Base-by-base conservation (phyloP, 1,284 basidiomycete species). In the Farysia itapuensis region DNA sequence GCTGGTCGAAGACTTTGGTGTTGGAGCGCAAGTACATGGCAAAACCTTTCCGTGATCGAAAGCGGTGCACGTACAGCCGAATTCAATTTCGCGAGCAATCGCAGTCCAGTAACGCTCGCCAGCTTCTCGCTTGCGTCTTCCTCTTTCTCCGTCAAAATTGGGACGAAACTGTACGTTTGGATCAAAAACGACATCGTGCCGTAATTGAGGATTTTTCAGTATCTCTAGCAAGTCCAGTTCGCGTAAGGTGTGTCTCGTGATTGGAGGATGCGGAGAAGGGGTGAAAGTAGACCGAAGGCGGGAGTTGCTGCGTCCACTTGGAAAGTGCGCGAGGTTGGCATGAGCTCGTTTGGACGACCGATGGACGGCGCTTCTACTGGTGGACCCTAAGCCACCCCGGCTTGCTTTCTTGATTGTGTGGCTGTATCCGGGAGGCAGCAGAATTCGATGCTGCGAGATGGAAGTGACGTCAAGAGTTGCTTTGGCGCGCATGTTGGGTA, bases 161-260 rank as follows among this genome's bases (percentile, higher is more conserved):
- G 77, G 76, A 8, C 77, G 65, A 52, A 78, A 78, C 63, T 74
- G 72, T 23, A 78, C 65, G 35, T 70, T 67, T 15, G 63, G 58
- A 33, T 77, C 90, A 68, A 94, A 94, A 53, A 94, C 84, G 56
- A 94, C 82, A 78, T 95, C 91, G 75, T 95, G 91, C 32, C 90
- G 86, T 53, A 95, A 85, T 77, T 92, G 90, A 19, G 89, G 88
- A 73, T 91, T 91, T 46, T 87, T 84, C 51, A 94, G 81, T 64
- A 94, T 91, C 53, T 87, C 84, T 56, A 86, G 84, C 20, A 93
- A 80, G 75, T 95, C 90, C 34, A 95, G 81, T 73, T 91, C 88
- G 70, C 85, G 86, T 66, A 95, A 80, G 0, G 89, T 89, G 41
- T 85, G 83, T 35, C 86, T 82, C 69, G 90, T 92, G 75, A 94